Base-by-base conservation (phyloP, 306 rosid genomes). In the Prunus davidiana region DNA sequence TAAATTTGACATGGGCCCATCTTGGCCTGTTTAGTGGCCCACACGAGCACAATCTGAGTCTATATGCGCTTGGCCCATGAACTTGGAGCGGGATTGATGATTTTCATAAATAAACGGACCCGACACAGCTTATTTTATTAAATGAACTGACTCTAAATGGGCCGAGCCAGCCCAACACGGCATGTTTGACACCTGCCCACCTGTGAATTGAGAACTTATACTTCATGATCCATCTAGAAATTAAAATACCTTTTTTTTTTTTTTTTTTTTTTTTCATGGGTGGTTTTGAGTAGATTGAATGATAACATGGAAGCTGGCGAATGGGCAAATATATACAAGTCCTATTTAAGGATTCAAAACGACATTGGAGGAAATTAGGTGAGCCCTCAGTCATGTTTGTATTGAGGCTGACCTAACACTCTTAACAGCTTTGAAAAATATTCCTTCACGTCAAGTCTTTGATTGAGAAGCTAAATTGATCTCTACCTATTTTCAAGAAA, bases 341-440 rank as follows among this genome's bases (percentile, higher is more conserved):
- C 3, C 12, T 18, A 28, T 69, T 50, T 0, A 50, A 69, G 61
- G 45, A 12, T 50, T 9, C 46, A 32, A 50, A 50, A 50, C 5
- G 27, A 27, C 28, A 50, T 28, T 14, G 19, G 25, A 51, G 28
- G 47, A 11, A 69, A 50, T 10, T 51, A 10, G 27, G 62, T 49
- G 8, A 69, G 61, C 45, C 45, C 27, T 50, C 45, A 27, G 22
- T 25, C 5, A 27, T 49, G 25, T 11, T 28, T 30, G 51, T 25
- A 50, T 69, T 50, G 46, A 28, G 61, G 64, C 13, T 52, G n/a
- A 51, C 50, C 64, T 71, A 50, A 50, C 73, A 69, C 22, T 22
- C 34, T 47, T 47, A 12, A 50, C 73, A 69, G 14, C 13, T 28
- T 47, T 47, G 8, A 47, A 25, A 19, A 24, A 15, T 25, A 28